These are phyloP conservation scores for Annona cherimola DNA, from an alignment of 164 flowering plant species.

Conservation along the genomic window DNA sequence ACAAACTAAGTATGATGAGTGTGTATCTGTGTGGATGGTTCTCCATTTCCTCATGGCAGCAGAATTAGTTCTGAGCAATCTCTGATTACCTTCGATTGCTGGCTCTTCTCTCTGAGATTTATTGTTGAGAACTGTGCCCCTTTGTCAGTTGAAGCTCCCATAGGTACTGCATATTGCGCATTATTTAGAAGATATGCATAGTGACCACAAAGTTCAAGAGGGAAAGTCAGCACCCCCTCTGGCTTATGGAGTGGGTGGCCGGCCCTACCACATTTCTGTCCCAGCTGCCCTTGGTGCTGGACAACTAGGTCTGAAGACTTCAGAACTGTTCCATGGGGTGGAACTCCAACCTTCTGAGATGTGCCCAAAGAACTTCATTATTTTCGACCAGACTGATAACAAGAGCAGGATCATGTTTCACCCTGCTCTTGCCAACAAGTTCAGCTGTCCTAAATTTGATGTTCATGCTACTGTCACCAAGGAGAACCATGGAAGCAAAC, in stretches of 20 bases:
- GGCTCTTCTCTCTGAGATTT: conserved; percentile 2
- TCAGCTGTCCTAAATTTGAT: conserved; percentile 32
- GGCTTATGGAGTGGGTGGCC: conserved; percentile 30
- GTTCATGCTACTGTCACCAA: conserved; percentile 17
- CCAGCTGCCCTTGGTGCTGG: conserved; percentile 25
- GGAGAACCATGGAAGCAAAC: conserved; percentile 9
- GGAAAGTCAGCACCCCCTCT: conserved; percentile 21
- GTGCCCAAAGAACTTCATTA: conserved; percentile 66
- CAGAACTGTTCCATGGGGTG: conserved; percentile 37
- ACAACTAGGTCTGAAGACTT: conserved; percentile 23
- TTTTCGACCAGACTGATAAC: conserved; percentile 60
- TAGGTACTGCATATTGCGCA: neutral
- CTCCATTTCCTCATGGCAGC: conserved; percentile 15
- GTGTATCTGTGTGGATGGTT: conserved; percentile 20
- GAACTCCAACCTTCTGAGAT: conserved; percentile 52
- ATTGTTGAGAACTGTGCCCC: neutral
- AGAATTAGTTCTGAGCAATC: conserved; percentile 13
- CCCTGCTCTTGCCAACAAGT: conserved; percentile 44
- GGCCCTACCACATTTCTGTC: conserved; percentile 24
- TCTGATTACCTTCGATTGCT: conserved; percentile 15
- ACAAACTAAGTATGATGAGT: conserved; percentile 10
- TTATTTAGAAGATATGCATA: conserved; percentile 31
- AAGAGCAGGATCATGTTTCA: conserved; percentile 61
- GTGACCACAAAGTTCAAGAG: conserved; percentile 31
- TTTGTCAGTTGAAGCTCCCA: conserved; percentile 6